Evolutionary conservation across 805 yeast species (phyloP).

Genomic region (Ogataea salicorniae): DNA sequence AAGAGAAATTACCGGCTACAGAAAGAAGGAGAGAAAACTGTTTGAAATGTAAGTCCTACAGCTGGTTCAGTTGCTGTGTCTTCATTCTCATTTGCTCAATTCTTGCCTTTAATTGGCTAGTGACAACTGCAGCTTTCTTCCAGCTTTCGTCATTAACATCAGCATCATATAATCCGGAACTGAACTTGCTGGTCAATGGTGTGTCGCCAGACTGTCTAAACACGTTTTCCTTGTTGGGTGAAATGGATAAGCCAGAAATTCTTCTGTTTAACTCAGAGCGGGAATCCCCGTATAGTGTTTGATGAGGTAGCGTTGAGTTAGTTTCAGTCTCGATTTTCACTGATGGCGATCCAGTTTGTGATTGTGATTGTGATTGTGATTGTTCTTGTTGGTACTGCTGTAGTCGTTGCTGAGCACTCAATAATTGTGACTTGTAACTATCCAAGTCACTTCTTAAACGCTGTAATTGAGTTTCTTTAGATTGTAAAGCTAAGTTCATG

Average conservation of each 20-base stretch:
- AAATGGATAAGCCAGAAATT: conserved; percentile 30
- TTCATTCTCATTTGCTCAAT: conserved; percentile 86
- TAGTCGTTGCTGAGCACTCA: conserved; percentile 22
- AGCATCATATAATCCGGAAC: conserved; percentile 28
- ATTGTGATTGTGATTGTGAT: conserved; percentile 1
- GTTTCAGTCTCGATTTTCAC: neutral
- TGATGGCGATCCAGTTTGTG: neutral
- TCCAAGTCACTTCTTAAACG: conserved; percentile 61
- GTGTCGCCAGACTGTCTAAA: conserved; percentile 7
- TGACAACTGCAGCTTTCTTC: conserved; percentile 87
- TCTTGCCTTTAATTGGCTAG: conserved; percentile 77
- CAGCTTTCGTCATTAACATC: conserved; percentile 64
- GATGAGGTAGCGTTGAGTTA: neutral
- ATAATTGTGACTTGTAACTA: conserved; percentile 44
- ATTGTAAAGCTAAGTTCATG: conserved; percentile 47
- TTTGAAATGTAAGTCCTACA: conserved; percentile 2
- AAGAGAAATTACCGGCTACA: neutral
- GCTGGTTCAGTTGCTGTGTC: conserved; percentile 23
- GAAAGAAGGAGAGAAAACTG: neutral
- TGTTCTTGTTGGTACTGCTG: conserved; percentile 14
- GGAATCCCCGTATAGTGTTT: conserved; percentile 2
- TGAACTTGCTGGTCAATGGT: conserved; percentile 8
- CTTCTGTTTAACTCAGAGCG: conserved; percentile 27
- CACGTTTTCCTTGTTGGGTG: conserved; percentile 17
- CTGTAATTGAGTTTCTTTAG: conserved; percentile 63